Conservation (phyloP, 2,329 filamentous ascomycete species). For the Calonectria naviculata region DNA sequence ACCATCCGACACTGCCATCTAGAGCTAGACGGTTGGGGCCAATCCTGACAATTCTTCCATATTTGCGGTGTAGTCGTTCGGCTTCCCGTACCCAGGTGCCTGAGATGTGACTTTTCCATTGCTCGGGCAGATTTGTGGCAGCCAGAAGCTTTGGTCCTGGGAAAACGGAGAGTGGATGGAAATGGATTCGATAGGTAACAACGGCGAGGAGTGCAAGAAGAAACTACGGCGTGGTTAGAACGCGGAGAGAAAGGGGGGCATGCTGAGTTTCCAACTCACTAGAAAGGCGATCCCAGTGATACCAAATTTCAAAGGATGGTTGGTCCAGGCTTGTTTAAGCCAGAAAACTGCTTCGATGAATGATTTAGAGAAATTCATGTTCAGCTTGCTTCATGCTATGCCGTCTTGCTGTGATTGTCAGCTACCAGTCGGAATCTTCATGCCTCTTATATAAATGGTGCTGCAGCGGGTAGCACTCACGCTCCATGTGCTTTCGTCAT, state of each 20-base stretch:
- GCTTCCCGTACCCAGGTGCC: neutral
- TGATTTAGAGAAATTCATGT: too few species aligned
- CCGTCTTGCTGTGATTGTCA: too few species aligned
- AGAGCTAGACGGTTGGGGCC: neutral
- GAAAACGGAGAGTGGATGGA: neutral
- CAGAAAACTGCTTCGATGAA: too few species aligned
- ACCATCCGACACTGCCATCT: neutral
- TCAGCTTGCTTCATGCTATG: too few species aligned
- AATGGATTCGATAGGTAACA: neutral
- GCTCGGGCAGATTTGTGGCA: neutral
- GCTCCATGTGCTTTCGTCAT: too few species aligned
- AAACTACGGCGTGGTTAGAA: neutral
- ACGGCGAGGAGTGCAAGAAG: neutral
- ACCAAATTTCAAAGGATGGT: too few species aligned
- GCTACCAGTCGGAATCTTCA: too few species aligned
- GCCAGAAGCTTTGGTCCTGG: neutral
- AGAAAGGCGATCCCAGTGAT: too few species aligned
- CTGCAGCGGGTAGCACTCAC: too few species aligned
- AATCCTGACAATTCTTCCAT: neutral
- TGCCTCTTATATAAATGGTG: too few species aligned
- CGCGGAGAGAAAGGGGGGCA: neutral
- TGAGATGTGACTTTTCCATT: neutral
- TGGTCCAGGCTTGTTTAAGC: too few species aligned
- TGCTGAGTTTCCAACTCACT: neutral
- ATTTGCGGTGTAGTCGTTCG: neutral